Evolutionary conservation across 805 yeast genomes (phyloP).

Genomic region (Isabelozyma gotoi): DNA sequence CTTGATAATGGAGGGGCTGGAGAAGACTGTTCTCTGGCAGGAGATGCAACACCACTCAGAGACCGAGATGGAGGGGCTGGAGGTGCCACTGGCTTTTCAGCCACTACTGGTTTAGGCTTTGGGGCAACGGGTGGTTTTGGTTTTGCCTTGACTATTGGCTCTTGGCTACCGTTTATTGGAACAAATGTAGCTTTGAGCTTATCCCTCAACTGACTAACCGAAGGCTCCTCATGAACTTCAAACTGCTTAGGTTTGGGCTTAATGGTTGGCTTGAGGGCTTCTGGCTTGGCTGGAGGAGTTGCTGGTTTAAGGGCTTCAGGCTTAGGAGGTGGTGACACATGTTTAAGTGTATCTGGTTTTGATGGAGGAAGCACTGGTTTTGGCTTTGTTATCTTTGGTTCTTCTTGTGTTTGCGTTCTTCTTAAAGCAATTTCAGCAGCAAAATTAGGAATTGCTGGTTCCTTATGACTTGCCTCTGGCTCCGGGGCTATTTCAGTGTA

Average conservation of each 20-base stretch:
- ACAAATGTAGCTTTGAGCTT: no score
- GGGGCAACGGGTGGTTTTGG: slow-evolving; percentile 8
- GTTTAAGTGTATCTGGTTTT: background rate
- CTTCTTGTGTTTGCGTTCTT: background rate
- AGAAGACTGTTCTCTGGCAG: no score
- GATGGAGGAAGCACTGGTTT: background rate
- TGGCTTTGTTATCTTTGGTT: slow-evolving; percentile 1
- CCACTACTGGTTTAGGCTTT: slow-evolving; percentile 13
- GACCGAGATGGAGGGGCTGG: slow-evolving; percentile 9
- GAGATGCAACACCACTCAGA: no score
- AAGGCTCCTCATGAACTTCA: background rate
- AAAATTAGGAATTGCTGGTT: slow-evolving; percentile 19
- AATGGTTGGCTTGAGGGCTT: slow-evolving; percentile 2
- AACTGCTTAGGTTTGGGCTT: slow-evolving; percentile 8
- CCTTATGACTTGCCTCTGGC: slow-evolving; percentile 1
- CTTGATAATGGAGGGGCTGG: slow-evolving; percentile 6
- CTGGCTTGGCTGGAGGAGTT: background rate
- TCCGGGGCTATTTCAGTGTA: slow-evolving; percentile 9
- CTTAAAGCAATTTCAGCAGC: slow-evolving; percentile 25
- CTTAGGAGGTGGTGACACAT: background rate
- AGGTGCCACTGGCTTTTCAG: background rate
- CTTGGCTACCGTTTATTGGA: background rate
- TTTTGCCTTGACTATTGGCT: slow-evolving; percentile 7
- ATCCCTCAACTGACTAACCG: background rate
- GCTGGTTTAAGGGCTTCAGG: background rate